Evolutionary conservation across 2,329 filamentous ascomycete genomes (phyloP).

Genomic region (Lithohypha guttulata): DNA sequence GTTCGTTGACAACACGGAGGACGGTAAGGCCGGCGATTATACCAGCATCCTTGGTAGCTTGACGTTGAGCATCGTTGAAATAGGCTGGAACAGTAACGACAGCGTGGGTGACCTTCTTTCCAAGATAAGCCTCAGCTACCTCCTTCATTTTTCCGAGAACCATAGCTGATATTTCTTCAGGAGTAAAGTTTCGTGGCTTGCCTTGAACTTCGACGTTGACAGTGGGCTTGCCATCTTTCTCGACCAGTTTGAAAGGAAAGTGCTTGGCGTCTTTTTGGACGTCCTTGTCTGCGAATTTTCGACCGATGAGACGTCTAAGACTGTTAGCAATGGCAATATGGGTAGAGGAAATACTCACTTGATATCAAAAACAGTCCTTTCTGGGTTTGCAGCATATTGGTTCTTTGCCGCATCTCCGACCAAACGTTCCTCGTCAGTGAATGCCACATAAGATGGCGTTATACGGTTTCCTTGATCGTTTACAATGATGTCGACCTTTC

Average conservation of each 20-base stretch:
- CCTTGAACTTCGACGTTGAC: constrained; percentile 58
- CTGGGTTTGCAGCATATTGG: constrained; percentile 73
- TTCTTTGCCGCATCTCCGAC: constrained; percentile 98
- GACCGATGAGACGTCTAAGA: constrained; percentile 66
- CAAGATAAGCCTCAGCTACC: constrained; percentile 51
- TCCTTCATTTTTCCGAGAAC: constrained; percentile 59
- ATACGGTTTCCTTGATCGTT: constrained; percentile 97
- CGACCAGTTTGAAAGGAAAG: constrained; percentile 90
- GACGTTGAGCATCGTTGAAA: constrained; percentile 97
- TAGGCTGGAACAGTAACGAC: constrained; percentile 92
- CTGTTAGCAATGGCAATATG: constrained; percentile 4
- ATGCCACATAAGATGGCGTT: constrained; percentile 88
- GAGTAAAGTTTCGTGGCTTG: constrained; percentile 51
- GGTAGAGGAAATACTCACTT: constrained; percentile 52
- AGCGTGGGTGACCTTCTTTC: constrained; percentile 50
- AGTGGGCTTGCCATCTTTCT: constrained; percentile 81
- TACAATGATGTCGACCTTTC: constrained; percentile 88
- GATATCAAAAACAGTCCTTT: constrained; percentile 66
- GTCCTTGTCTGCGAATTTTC: constrained; percentile 73
- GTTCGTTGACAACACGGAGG: constrained; percentile 93
- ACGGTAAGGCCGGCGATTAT: constrained; percentile 87
- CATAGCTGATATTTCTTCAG: constrained; percentile 58
- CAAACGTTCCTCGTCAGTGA: constrained; percentile 91
- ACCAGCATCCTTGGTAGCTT: constrained; percentile 92
- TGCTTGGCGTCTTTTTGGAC: constrained; percentile 93